Evolutionary conservation across 2,329 filamentous ascomycete species (phyloP).

Genomic region (Claviceps pazoutovae): DNA sequence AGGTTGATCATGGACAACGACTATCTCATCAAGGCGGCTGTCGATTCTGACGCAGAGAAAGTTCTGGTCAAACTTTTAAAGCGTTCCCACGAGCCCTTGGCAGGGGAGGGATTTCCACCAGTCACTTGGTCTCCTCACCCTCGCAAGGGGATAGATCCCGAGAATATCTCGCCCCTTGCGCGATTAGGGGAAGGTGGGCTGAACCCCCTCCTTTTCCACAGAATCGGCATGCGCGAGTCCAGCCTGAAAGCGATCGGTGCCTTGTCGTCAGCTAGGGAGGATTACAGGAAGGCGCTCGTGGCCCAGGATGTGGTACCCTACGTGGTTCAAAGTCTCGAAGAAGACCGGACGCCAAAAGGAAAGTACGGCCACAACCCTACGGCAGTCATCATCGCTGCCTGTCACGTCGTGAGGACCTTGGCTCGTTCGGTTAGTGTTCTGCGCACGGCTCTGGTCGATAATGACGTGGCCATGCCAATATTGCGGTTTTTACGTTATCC

Average conservation of each 20-base stretch:
- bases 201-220: conserved; percentile 47
- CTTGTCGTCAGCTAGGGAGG: conserved; percentile 66
- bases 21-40: conserved; percentile 67
- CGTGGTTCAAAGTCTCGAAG: conserved; percentile 63
- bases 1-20: conserved; percentile 67
- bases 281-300: conserved; percentile 69
- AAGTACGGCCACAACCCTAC: conserved; percentile 58
- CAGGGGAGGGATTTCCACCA: conserved; percentile 15
- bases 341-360: no score
- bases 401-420: conserved; percentile 65
- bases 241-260: conserved; percentile 70
- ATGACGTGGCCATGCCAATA: conserved; percentile 64
- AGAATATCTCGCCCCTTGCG: conserved; percentile 22
- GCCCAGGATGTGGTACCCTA: conserved; percentile 68
- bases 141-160: conserved; percentile 20
- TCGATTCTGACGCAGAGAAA: conserved; percentile 44
- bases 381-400: conserved; percentile 70
- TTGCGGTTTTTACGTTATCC: conserved; percentile 61
- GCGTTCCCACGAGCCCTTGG: conserved; percentile 34
- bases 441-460: conserved; percentile 76
- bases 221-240: conserved; percentile 62
- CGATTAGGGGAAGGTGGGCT: conserved; percentile 48
- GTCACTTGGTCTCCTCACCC: conserved; percentile 27
- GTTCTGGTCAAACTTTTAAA: conserved; percentile 34
- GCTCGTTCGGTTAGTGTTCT: conserved; percentile 75